Percentiles rank a stretch among this genome's conserved stretches.
These are phyloP conservation scores for Tetradesmus lagerheimii DNA, from an alignment of 139 green algal species.

Conservation along the genomic window DNA sequence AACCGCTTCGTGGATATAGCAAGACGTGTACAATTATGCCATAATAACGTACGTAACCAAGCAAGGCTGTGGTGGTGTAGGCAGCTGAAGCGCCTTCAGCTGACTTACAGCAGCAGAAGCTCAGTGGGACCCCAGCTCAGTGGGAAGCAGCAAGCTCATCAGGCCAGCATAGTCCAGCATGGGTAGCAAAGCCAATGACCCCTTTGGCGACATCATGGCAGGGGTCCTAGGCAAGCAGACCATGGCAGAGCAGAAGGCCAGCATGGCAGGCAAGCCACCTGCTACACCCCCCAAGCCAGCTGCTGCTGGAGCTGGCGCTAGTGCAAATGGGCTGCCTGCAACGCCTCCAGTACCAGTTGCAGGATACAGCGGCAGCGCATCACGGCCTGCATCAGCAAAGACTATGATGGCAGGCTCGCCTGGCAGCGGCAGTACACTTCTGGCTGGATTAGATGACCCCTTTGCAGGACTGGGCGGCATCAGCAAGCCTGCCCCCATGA, in stretches of 20 bases:
- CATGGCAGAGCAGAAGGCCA: constrained; percentile 54
- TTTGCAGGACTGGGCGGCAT: constrained; percentile 37
- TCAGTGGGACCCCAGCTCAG: not conserved
- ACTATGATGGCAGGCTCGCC: not conserved
- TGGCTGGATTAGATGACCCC: constrained; percentile 30
- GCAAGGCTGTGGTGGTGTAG: not conserved
- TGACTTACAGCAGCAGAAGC: not conserved
- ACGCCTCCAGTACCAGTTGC: not conserved
- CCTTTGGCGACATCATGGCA: constrained; percentile 60
- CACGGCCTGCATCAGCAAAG: not conserved
- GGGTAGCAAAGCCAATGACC: constrained; percentile 52
- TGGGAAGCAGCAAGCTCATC: not conserved
- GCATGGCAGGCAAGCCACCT: constrained; percentile 21
- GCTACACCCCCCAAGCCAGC: constrained; percentile 6
- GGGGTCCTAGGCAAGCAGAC: constrained; percentile 60
- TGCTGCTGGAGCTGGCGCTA: not conserved
- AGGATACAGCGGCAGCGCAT: not conserved
- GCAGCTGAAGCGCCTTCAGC: not conserved
- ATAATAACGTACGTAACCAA: not conserved
- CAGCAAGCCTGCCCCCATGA: constrained; percentile 42
- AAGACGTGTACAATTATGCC: not conserved
- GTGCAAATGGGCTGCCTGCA: not conserved
- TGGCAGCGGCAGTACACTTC: not conserved
- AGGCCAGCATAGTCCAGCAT: constrained; percentile 11
- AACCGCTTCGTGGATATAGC: not conserved